These are phyloP conservation scores for Cladosporium phlei DNA, from an alignment of 2,329 filamentous ascomycete species.

Conservation along the genomic window DNA sequence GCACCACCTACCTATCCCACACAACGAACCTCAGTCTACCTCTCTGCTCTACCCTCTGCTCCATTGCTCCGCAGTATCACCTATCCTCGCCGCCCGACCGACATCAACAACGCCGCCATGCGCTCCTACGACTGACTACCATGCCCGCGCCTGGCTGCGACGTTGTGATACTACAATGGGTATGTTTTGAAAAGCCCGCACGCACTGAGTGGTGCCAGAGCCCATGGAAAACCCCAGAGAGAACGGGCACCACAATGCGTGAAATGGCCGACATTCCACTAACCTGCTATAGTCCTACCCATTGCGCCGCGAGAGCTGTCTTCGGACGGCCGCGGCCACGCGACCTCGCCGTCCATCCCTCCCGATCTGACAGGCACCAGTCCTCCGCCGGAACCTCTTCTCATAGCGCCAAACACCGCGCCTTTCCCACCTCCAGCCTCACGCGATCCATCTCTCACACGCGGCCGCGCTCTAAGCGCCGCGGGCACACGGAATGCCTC, in stretches of 20 bases:
- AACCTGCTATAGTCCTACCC: conserved; percentile 8
- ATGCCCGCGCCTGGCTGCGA: conserved; percentile 12
- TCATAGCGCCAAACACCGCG: conserved; percentile 27
- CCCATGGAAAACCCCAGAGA: too few relatives aligned
- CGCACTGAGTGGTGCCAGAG: background rate
- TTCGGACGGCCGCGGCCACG: conserved; percentile 12
- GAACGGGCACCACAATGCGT: background rate
- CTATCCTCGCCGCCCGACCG: background rate
- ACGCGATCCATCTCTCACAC: conserved; percentile 42
- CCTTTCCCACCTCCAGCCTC: conserved; percentile 17
- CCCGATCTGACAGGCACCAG: conserved; percentile 19
- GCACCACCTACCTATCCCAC: too few relatives aligned
- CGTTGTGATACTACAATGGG: conserved; percentile 9
- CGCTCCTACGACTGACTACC: conserved; percentile 7
- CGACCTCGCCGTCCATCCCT: conserved; percentile 8
- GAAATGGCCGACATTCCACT: background rate
- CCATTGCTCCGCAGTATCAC: too few relatives aligned
- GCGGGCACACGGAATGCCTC: conserved; percentile 39
- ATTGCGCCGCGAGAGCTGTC: conserved; percentile 12
- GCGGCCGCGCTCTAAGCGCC: conserved; percentile 43
- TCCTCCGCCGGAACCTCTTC: conserved; percentile 30
- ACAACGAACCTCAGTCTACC: too few relatives aligned
- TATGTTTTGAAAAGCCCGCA: background rate
- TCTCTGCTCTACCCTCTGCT: too few relatives aligned
- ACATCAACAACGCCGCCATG: conserved; percentile 2